Evolutionary conservation across 306 rosid genomes (phyloP), one percentile per base, ranked within the genome.

Genomic region (Aeschynomene evenia): DNA sequence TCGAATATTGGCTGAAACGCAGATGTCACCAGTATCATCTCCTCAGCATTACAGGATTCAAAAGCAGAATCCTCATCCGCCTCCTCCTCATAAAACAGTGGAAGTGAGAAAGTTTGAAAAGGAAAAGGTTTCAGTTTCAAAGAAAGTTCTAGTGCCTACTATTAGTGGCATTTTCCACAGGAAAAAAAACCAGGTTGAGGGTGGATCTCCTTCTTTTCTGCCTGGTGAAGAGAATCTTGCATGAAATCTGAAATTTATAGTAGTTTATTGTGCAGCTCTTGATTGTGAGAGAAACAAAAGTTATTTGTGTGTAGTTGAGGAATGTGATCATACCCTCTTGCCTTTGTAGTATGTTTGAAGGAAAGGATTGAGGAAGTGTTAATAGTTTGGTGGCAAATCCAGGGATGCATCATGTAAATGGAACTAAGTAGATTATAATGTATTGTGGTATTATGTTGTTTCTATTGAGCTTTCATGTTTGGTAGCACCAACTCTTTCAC

Each of bases 151-250:
- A 2, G 29, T 94, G 60, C 92, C 99, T 15, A 91, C 79, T 60
- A 77, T 95, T 4, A 81, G 88, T 12, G 88, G 95, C 68, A 84
- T 95, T 57, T 95, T 95, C 64, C 83, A 84, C 50, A 66, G 95
- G 79, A 89, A 80, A 78, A 95, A 83, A 86, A 95, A 85, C 68
- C 91, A 89, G 84, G 60, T 91, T 15, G 95, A 94, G 64, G 96
- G 92, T 18, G 91, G 88, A 53, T 94, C 98, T 53, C 96, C 97
- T 18, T 89, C 98, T 24, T 90, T 85, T 80, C 89, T 90, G 28
- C 98, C 97, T 2, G 98, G 98, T 21, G 97, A 90, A 70, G 97
- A 90, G 72, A 85, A 71, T 21, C 81, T 84, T 63, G 63, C 75
- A 70, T 95, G 89, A 88, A 56, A 57, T 80, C 51, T 81, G 70